Base-by-base conservation (phyloP, 257 asterid genomes). In the Jacaranda mimosifolia region DNA sequence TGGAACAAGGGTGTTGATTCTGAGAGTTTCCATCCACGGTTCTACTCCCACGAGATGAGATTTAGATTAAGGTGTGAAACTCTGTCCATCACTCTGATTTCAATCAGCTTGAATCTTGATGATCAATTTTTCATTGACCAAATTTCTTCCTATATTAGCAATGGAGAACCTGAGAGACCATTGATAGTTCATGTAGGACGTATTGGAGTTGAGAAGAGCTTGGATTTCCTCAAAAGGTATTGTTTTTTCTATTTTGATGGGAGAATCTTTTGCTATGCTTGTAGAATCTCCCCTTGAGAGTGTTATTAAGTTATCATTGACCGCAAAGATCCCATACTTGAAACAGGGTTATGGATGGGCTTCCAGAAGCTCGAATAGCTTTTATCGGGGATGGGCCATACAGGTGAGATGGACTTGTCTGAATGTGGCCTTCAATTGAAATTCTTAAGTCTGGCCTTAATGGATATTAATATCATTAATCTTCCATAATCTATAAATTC, bases 1-100 rank as follows among this genome's bases (percentile, higher is more conserved):
- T 94, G 99, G 99, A 91, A 90, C 73, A 94, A 94, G 91, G 99
- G 99, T 70, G 98, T 92, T 18, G 99, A 94, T 86, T 92, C 98
- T 9, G 98, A 92, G 75, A 92, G 97, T 83, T 94, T 94, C 74
- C 90, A 92, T 66, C 99, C 99, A 8, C 82, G 82, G 66, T 92
- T 86, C 82, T 85, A 81, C 69, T 84, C 89, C 53, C 84, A 82
- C 1, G 97, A 90, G 76, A 94, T 94, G 99, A 89, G 99, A 68
- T 36, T 83, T 43, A 84, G 89, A 80, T 80, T 94, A 72, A 91
- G 98, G 97, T 90, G 46, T 40, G 69, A 52, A 80, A 49, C 71
- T 75, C 42, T 70, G 6, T 48, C 49, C 11, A 7, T 9, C 73
- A 9, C 3, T 40, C 51, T 60, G 42, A 71, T 65, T 53, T 55